These are phyloP conservation scores for Rhodofomes roseus DNA, from an alignment of 1,284 basidiomycete species.

Conservation along the genomic window DNA sequence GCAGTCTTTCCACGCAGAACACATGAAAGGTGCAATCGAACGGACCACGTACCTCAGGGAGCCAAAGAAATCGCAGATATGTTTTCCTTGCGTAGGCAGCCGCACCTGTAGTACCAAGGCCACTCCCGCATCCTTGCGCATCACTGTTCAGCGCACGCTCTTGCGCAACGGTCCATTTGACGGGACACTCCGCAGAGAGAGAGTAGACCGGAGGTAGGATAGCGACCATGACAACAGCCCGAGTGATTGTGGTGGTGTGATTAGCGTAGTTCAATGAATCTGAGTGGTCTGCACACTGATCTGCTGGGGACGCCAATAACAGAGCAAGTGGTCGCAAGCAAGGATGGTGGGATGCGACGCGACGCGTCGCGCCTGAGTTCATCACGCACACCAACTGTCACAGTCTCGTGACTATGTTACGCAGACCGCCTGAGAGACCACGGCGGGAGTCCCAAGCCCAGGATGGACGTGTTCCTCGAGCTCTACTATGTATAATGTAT, in stretches of 20 bases:
- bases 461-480: too few species aligned
- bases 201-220: constrained; percentile 5
- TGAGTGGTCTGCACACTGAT: too few species aligned
- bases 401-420: background rate
- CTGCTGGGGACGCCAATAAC: too few species aligned
- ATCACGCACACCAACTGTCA: background rate
- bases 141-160: constrained; percentile 23
- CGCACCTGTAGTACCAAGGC: constrained; percentile 11
- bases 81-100: constrained; percentile 15
- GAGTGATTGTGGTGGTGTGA: too few species aligned
- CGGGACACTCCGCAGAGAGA: constrained; percentile 20
- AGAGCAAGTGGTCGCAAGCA: too few species aligned
- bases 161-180: constrained; percentile 29
- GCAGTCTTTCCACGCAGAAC: background rate
- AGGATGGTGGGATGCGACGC: too few species aligned
- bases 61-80: constrained; percentile 77
- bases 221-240: background rate
- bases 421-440: too few species aligned
- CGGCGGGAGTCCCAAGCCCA: too few species aligned
- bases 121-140: constrained; percentile 11
- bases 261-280: too few species aligned
- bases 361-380: too few species aligned
- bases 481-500: too few species aligned
- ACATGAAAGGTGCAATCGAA: background rate
- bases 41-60: constrained; percentile 51